These are phyloP conservation scores for Mucor indicus DNA, from an alignment of 371 early-diverging fungal species.

Conservation along the genomic window DNA sequence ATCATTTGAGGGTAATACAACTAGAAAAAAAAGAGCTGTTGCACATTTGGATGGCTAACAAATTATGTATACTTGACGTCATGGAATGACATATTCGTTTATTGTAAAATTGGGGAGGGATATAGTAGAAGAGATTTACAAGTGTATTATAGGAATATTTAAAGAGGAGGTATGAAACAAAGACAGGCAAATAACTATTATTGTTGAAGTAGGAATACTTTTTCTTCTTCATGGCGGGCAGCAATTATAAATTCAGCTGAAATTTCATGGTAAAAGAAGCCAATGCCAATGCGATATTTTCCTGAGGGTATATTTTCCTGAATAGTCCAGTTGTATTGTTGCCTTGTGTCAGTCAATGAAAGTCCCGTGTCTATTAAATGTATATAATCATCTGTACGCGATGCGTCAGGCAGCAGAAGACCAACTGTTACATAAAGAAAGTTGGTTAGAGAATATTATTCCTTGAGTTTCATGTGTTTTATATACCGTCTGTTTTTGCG, in stretches of 20 bases:
- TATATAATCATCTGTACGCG: constrained; percentile 9
- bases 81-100: no score
- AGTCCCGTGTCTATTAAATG: constrained; percentile 7
- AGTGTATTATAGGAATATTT: no score
- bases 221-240: no score
- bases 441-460: no score
- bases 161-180: no score
- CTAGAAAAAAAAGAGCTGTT: no score
- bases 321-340: constrained; percentile 12
- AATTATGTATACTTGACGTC: constrained; percentile 1
- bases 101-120: not conserved
- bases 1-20: no score
- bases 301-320: constrained; percentile 12
- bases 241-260: not conserved
- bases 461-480: no score
- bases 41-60: no score
- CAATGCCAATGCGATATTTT: constrained; percentile 16
- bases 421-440: constrained; percentile 9
- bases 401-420: constrained; percentile 6
- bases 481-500: constrained; percentile 18
- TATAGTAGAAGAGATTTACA: no score
- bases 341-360: constrained; percentile 5
- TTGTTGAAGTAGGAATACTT: not conserved
- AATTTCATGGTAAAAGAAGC: constrained; percentile 19
- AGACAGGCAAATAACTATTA: no score